Base-by-base conservation (phyloP, 768 basidiomycete species). In the Dioszegia crocea region DNA sequence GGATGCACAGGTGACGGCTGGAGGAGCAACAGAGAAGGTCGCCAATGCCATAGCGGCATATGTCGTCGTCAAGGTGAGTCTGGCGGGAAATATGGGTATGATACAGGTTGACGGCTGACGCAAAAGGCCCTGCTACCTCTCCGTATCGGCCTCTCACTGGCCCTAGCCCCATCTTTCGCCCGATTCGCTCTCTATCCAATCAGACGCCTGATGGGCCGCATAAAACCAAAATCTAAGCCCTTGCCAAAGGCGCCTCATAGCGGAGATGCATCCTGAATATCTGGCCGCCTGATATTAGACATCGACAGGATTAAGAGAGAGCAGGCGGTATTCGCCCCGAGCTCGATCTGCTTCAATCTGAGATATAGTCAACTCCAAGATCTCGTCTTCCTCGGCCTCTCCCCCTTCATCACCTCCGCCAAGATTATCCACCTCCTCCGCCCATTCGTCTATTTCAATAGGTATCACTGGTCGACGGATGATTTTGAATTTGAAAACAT, bases 11-110 rank as follows among this genome's bases (percentile, higher is more conserved):
- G 39, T 38, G 31, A 43, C 31, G 29, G 53, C 33, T 16, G 47
- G 52, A 5, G 46, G 78, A 57, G 74, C 89, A 33, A 87, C 85
- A 10, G 86, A 86, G 16, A 88, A 90, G 68, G 83, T 90, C 5
- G 86, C 88, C 3, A 91, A 91, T 71, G 88, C 85, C 2, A 83
- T 90, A 9, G 79, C 89, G 46, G 91, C 90, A 2, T 94, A 92
- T 72, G 85, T 83, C 0, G 79, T 83, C 17, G 87, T 86, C 49
- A 91, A 91, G 82, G 90, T 87, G 66, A 33, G 79, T 59, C 36
- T 16, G 3, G 11, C 5, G 4, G 5, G 36, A 11, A 4, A 27
- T 16, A 43, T 23, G 6, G 27, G 24, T 54, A 11, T 40, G 23
- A 10, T n/a, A 53, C 12, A 4, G 33, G n/a, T n/a, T n/a, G n/a